phyloP scores from a whole-genome alignment of 345 rosid genomes.

The Brassica cretica region DNA sequence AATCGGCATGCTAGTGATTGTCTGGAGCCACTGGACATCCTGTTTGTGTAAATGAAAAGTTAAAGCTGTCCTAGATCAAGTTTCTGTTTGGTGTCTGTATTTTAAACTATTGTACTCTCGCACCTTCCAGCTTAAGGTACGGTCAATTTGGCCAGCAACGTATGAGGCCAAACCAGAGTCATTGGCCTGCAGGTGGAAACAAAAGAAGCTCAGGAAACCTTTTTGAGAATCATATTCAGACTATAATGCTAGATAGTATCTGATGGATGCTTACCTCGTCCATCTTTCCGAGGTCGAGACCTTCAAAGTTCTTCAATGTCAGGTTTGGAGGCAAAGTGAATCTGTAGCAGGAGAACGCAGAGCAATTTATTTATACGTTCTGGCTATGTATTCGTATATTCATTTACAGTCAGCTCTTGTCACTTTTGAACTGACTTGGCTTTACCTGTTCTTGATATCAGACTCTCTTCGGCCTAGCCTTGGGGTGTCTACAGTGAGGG shows the following conservation, averaged over 20 bases:
- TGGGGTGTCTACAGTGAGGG: constrained; percentile 91
- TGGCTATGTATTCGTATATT: background rate
- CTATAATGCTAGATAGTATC: constrained; percentile 1
- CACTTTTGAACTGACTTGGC: background rate
- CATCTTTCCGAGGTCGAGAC: constrained; percentile 91
- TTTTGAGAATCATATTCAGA: constrained; percentile 3
- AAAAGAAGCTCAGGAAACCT: constrained; percentile 6
- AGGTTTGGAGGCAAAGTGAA: constrained; percentile 77
- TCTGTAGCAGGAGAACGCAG: constrained; percentile 40
- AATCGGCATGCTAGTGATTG: constrained; percentile 80
- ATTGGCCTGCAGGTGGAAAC: constrained; percentile 48
- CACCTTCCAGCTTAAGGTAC: constrained; percentile 92
- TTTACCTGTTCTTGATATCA: constrained; percentile 88
- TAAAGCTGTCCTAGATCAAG: constrained; percentile 4
- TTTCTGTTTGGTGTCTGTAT: background rate
- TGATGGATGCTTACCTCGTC: constrained; percentile 50
- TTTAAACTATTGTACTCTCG: background rate
- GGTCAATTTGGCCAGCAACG: constrained; percentile 91
- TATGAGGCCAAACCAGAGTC: constrained; percentile 91
- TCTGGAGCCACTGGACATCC: constrained; percentile 88
- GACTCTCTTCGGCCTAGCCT: constrained; percentile 91
- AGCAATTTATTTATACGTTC: background rate
- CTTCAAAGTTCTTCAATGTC: constrained; percentile 93
- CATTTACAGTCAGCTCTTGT: background rate
- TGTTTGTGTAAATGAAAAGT: constrained; percentile 30